Conservation (phyloP, 176 grass and related monocot genomes). For the Cymbopogon citratus region DNA sequence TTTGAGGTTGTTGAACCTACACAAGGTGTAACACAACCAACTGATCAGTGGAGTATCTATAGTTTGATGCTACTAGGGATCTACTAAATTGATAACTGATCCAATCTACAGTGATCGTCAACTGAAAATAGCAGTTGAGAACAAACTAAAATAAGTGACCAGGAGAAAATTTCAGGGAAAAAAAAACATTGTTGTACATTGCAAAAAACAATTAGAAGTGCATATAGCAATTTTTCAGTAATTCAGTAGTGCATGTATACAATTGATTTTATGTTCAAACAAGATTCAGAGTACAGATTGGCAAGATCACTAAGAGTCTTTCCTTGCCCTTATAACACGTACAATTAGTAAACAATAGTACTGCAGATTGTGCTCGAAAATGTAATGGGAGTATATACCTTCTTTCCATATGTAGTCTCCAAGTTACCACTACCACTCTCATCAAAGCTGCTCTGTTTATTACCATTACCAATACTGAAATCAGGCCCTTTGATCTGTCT, state of each 20-base stretch:
- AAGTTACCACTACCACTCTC: slow-evolving; percentile 9
- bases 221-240: neutral
- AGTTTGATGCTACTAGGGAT: neutral
- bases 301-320: neutral
- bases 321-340: neutral
- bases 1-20: slow-evolving; percentile 23
- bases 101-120: neutral
- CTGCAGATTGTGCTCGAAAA: neutral
- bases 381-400: slow-evolving; percentile 35
- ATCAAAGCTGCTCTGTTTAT: neutral
- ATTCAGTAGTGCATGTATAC: slow-evolving; percentile 4
- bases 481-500: slow-evolving; percentile 26
- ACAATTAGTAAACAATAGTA: neutral
- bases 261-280: neutral
- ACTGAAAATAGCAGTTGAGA: neutral
- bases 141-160: slow-evolving; percentile 1
- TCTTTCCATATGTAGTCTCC: slow-evolving; percentile 31
- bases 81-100: neutral
- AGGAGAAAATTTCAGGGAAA: neutral
- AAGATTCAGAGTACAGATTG: slow-evolving; percentile 22
- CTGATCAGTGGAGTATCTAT: slow-evolving; percentile 2
- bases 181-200: slow-evolving; percentile 6
- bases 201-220: slow-evolving; percentile 5
- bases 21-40: neutral
- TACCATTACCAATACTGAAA: slow-evolving; percentile 6